Conservation (phyloP, 2,329 filamentous ascomycete genomes). For the Neocucurbitaria cava region DNA sequence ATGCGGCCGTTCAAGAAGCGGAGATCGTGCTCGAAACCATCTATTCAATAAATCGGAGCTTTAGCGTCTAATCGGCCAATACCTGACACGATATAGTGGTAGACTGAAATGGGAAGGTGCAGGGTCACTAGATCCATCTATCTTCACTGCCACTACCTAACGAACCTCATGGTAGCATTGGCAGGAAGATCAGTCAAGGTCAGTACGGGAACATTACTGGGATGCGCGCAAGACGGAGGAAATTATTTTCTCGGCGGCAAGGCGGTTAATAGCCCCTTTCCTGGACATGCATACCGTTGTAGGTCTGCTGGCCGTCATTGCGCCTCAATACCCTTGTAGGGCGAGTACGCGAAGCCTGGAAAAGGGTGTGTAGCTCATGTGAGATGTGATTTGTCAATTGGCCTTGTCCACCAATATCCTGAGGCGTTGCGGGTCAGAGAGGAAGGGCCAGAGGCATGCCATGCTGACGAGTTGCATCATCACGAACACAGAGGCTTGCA, state of each 20-base stretch:
- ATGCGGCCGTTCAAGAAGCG: conserved; percentile 7
- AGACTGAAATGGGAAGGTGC: conserved; percentile 14
- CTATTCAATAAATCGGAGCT: conserved; percentile 19
- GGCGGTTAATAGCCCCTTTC: conserved; percentile 7
- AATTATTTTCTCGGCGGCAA: conserved; percentile 2
- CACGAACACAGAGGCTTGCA: background rate
- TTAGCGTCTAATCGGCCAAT: conserved; percentile 13
- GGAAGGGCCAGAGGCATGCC: background rate
- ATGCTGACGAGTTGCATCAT: background rate
- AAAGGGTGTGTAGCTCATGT: conserved; percentile 11
- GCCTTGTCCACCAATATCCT: background rate
- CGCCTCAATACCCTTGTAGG: conserved; percentile 3
- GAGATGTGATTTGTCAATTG: conserved; percentile 13
- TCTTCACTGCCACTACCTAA: background rate
- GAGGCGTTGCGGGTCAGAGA: conserved; percentile 2
- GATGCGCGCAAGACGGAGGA: conserved; percentile 8
- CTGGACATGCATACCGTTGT: conserved; percentile 11
- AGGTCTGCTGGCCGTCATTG: conserved; percentile 12
- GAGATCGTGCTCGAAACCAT: conserved; percentile 17
- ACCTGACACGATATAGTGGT: conserved; percentile 3
- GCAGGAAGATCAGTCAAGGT: background rate
- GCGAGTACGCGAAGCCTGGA: conserved; percentile 4
- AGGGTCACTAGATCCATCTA: background rate
- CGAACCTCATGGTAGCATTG: conserved; percentile 7
- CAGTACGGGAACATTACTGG: conserved; percentile 7